Base-by-base conservation (phyloP, 1,284 basidiomycete genomes). In the Cryptococcus jaspeensis region DNA sequence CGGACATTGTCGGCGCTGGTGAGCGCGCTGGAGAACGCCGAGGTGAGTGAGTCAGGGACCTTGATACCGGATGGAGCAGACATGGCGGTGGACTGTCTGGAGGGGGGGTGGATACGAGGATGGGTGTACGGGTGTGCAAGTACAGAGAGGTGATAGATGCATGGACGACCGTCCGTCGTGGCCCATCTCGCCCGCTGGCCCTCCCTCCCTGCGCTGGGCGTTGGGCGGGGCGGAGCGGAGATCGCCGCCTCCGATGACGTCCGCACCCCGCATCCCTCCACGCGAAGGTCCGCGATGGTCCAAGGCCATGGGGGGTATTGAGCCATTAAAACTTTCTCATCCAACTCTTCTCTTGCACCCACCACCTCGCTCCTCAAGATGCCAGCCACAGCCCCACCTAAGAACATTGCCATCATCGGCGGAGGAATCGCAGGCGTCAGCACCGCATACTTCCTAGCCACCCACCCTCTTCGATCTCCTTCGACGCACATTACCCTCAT, bases 351-450 rank as follows among this genome's bases (percentile, higher is more conserved):
- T n/a, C n/a, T n/a, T 0, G 3, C 15, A 36, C 23, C 45, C 23
- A 11, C 12, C 45, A 42, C 28, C 28, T 4, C 7, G 25, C 13
- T 4, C 18, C 22, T 5, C 23, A 48, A 18, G 2, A 53, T 53
- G 52, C 28, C 53, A n/a, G 15, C 43, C 7, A 32, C 53, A 18
- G 15, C 36, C 6, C 23, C 55, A 16, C 59, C 59, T 5, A 46
- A 37, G 39, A 66, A 75, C 58, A 72, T 76, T 41, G 69, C 73
- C 28, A 65, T 78, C 44, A 67, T 78, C 42, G 77, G 85, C 20
- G 85, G 82, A 40, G 88, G 88, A 8, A 90, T 93, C 64, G 87
- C 92, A 32, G 93, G 93, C 16, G 87, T 87, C 50, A 88, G 87
- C 12, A 89, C 87, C 0, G 91, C 91, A 37, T 79, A 72, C 63